A percentile compares a stretch with the other conserved stretches of the same genome.
Conservation (phyloP, 2,329 filamentous ascomycete species). For the Xylariaceae sp. region DNA sequence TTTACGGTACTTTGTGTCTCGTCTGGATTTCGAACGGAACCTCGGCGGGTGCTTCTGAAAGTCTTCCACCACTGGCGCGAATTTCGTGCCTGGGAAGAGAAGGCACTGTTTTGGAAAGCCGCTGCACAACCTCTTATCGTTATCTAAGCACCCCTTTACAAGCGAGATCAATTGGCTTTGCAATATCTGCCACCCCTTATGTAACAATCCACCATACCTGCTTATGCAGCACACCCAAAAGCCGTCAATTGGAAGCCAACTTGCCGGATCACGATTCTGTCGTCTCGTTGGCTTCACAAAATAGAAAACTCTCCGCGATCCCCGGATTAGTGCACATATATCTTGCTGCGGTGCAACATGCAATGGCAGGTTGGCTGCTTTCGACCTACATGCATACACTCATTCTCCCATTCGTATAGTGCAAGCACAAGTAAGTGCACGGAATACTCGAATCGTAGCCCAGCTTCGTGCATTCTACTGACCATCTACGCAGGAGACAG, state of each 20-base stretch:
- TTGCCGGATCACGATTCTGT: slow-evolving; percentile 11
- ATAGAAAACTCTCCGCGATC: slow-evolving; percentile 11
- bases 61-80: too few species aligned
- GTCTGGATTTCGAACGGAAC: too few species aligned
- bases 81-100: too few species aligned
- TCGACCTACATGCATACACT: slow-evolving; percentile 1
- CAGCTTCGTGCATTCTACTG: neutral
- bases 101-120: too few species aligned
- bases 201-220: neutral
- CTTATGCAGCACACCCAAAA: neutral
- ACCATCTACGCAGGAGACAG: neutral
- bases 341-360: slow-evolving; percentile 6
- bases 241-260: slow-evolving; percentile 13
- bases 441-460: neutral
- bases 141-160: neutral
- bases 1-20: too few species aligned
- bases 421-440: neutral
- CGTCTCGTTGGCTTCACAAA: slow-evolving; percentile 11
- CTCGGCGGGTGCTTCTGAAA: too few species aligned
- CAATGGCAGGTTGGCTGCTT: slow-evolving; percentile 8
- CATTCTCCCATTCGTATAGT: neutral
- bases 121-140: neutral
- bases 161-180: neutral
- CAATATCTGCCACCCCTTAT: neutral
- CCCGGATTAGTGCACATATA: slow-evolving; percentile 5